These are phyloP conservation scores for Salix dunnii DNA, from an alignment of 345 rosid species.

Conservation along the genomic window DNA sequence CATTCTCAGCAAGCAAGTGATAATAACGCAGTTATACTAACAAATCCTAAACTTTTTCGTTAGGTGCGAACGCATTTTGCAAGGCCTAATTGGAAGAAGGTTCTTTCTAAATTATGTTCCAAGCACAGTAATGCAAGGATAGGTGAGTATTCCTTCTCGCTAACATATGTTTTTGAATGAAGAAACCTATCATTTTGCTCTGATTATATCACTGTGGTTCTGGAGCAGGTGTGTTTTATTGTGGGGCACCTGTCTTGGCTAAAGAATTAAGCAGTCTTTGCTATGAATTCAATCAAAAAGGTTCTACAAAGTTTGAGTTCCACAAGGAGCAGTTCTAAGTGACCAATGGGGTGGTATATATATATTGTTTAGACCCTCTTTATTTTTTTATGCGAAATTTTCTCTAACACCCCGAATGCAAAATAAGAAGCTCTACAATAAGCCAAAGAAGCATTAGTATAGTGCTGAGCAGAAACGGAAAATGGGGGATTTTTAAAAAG, in stretches of 20 bases:
- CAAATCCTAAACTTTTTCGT: not conserved
- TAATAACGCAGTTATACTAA: not conserved
- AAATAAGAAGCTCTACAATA: slow-evolving; percentile 15
- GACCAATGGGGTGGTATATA: not conserved
- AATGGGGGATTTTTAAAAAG: not conserved
- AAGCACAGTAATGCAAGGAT: slow-evolving; percentile 86
- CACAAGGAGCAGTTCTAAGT: slow-evolving; percentile 89
- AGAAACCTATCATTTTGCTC: not conserved
- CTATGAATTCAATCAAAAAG: slow-evolving; percentile 85
- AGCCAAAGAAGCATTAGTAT: slow-evolving; percentile 30
- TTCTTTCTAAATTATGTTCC: slow-evolving; percentile 71
- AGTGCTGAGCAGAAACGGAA: slow-evolving; percentile 13
- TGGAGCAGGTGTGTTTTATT: slow-evolving; percentile 87
- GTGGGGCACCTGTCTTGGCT: slow-evolving; percentile 92
- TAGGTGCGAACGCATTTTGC: slow-evolving; percentile 98
- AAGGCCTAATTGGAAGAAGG: slow-evolving; percentile 95
- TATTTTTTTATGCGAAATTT: not conserved
- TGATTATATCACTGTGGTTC: not conserved
- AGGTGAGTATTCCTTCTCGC: slow-evolving; percentile 43
- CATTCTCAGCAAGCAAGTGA: not conserved
- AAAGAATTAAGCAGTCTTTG: slow-evolving; percentile 91
- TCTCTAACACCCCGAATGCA: not conserved
- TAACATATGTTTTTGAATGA: not conserved
- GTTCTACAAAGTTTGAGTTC: slow-evolving; percentile 90
- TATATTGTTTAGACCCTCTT: not conserved